These are phyloP conservation scores for Meyerozyma sp. DNA, from an alignment of 1,139 yeast species.

Conservation along the genomic window DNA sequence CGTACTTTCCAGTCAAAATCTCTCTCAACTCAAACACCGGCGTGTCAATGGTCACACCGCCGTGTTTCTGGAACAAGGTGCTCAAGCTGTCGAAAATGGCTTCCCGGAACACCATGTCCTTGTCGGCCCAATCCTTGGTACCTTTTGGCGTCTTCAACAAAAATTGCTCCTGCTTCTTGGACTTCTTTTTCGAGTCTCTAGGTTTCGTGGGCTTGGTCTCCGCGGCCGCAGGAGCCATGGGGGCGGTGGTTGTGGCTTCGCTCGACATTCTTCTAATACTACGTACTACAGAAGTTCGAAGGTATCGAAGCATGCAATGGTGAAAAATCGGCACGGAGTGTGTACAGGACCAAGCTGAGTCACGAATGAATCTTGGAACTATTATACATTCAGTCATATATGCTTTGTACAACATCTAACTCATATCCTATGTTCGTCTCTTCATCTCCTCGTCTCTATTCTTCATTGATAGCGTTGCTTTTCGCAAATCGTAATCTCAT, in stretches of 20 bases:
- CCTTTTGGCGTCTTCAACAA: conserved; percentile 94
- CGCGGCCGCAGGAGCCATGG: conserved; percentile 6
- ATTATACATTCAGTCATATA: background rate
- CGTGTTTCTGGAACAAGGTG: conserved; percentile 81
- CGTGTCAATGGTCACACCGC: conserved; percentile 96
- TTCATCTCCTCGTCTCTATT: background rate
- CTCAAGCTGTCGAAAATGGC: conserved; percentile 74
- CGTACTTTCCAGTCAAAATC: conserved; percentile 92
- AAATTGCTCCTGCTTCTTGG: conserved; percentile 44
- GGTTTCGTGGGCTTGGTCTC: conserved; percentile 14
- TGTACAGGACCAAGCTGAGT: background rate
- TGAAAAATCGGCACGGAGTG: background rate
- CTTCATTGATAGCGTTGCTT: background rate
- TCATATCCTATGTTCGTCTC: too few relatives aligned
- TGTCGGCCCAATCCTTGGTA: conserved; percentile 97
- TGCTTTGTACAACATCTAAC: background rate
- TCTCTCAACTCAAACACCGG: conserved; percentile 96
- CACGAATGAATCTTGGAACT: background rate
- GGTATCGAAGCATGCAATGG: background rate
- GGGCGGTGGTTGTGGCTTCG: conserved; percentile 14
- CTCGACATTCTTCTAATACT: conserved; percentile 20
- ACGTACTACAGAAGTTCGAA: background rate
- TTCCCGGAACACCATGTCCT: conserved; percentile 92
- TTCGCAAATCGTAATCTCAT: conserved; percentile 26
- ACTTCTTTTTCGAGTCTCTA: conserved; percentile 18